Evolutionary conservation across 352 stramenopile species (phyloP).

Genomic region (Pythium folliculosum): DNA sequence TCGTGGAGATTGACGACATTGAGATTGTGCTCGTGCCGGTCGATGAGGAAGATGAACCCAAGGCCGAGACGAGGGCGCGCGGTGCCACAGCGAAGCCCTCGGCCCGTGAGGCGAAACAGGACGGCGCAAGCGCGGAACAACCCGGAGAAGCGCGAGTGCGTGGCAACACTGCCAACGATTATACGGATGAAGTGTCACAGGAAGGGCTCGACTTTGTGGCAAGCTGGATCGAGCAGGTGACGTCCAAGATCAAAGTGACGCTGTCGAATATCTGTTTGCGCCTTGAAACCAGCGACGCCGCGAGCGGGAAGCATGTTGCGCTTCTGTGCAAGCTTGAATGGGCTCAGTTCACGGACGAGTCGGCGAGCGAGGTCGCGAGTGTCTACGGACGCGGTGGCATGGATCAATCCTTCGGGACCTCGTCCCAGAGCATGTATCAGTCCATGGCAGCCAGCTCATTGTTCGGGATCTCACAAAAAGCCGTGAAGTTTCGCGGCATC

Average conservation of each 20-base stretch:
- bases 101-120: not conserved
- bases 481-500: constrained; percentile 79
- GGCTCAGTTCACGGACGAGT: constrained; percentile 86
- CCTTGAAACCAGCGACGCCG: constrained; percentile 63
- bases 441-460: constrained; percentile 81
- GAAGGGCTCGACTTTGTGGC: constrained; percentile 90
- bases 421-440: constrained; percentile 45
- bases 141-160: not conserved
- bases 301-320: constrained; percentile 64
- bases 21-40: constrained; percentile 84
- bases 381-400: constrained; percentile 47
- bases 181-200: constrained; percentile 78
- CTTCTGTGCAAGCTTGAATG: constrained; percentile 77
- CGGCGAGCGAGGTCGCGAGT: constrained; percentile 71
- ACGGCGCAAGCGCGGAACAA: not conserved
- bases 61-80: constrained; percentile 2
- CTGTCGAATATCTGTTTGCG: constrained; percentile 84
- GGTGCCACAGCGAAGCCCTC: not conserved
- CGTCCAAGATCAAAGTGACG: constrained; percentile 90
- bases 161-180: constrained; percentile 31
- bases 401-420: constrained; percentile 9
- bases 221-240: constrained; percentile 90
- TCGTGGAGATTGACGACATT: constrained; percentile 88
- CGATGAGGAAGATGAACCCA: constrained; percentile 16
- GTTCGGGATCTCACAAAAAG: constrained; percentile 86